These are phyloP conservation scores for Cyathus striatus DNA, from an alignment of 768 basidiomycete genomes.

Conservation along the genomic window DNA sequence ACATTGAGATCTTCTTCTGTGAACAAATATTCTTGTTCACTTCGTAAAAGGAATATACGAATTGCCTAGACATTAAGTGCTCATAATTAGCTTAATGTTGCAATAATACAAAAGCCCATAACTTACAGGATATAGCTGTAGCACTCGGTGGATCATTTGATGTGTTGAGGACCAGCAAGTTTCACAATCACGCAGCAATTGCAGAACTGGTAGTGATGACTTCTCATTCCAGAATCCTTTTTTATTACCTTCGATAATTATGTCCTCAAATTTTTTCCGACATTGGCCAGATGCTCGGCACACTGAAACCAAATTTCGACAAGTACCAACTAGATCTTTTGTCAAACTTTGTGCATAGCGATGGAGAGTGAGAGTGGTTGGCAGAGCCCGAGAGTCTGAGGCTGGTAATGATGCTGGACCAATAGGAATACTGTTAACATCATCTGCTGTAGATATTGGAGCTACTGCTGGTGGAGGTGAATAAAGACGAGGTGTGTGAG, in stretches of 20 bases:
- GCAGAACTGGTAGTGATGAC: neutral
- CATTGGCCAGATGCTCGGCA: neutral
- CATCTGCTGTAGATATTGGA: too few species aligned
- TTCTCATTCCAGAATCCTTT: neutral
- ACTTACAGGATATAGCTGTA: neutral
- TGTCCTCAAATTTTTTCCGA: neutral
- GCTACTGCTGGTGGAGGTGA: too few species aligned
- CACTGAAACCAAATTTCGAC: neutral
- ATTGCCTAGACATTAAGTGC: neutral
- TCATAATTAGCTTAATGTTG: neutral
- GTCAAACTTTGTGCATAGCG: neutral
- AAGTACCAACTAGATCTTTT: neutral
- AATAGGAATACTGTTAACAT: too few species aligned
- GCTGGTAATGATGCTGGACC: too few species aligned
- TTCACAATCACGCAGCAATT: conserved; percentile 1
- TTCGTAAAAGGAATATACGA: neutral
- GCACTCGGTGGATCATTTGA: neutral
- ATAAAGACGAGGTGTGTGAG: neutral
- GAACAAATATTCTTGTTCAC: too few species aligned
- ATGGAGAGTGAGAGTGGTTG: too few species aligned
- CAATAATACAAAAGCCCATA: neutral
- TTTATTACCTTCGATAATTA: neutral
- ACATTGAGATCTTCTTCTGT: neutral
- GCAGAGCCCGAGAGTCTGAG: too few species aligned
- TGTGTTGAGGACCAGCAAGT: conserved; percentile 1